These are phyloP conservation scores for Noccaea bulbosa DNA, from an alignment of 345 rosid species.

Conservation along the genomic window DNA sequence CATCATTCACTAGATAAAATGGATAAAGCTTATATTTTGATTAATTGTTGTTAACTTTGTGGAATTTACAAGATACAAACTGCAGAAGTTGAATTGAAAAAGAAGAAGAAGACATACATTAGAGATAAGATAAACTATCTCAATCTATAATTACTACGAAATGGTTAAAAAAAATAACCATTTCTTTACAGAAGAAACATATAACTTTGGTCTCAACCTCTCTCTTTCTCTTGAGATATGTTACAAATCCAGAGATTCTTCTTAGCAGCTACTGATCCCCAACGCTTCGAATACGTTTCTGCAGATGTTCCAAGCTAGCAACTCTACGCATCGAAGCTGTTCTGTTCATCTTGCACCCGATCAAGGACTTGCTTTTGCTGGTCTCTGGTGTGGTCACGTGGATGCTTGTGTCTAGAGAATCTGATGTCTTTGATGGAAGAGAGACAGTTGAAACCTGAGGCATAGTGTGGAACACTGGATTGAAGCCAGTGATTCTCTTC, in stretches of 20 bases:
- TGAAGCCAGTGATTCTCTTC: constrained; percentile 77
- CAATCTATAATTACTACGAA: neutral
- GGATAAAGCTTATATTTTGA: neutral
- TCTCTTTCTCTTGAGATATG: constrained; percentile 11
- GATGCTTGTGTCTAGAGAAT: constrained; percentile 45
- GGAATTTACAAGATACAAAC: neutral
- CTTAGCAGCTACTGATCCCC: constrained; percentile 35
- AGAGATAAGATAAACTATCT: neutral
- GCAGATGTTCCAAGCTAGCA: constrained; percentile 90
- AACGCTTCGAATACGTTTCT: constrained; percentile 74
- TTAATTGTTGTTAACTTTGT: no score
- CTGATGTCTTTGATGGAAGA: constrained; percentile 55
- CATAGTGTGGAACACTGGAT: constrained; percentile 58
- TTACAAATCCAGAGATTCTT: constrained; percentile 23
- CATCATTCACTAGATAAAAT: no score
- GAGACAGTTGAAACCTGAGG: constrained; percentile 56
- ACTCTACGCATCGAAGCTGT: constrained; percentile 80
- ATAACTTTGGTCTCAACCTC: constrained; percentile 16
- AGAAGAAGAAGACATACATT: neutral
- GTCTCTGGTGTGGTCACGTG: constrained; percentile 37
- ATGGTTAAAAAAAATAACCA: neutral
- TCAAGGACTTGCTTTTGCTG: constrained; percentile 34
- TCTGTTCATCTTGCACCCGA: constrained; percentile 61
- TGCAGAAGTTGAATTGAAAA: neutral
- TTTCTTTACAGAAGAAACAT: constrained; percentile 26